phyloP scores from a whole-genome alignment of 768 basidiomycete species.

The Tricholoma furcatifolium region DNA sequence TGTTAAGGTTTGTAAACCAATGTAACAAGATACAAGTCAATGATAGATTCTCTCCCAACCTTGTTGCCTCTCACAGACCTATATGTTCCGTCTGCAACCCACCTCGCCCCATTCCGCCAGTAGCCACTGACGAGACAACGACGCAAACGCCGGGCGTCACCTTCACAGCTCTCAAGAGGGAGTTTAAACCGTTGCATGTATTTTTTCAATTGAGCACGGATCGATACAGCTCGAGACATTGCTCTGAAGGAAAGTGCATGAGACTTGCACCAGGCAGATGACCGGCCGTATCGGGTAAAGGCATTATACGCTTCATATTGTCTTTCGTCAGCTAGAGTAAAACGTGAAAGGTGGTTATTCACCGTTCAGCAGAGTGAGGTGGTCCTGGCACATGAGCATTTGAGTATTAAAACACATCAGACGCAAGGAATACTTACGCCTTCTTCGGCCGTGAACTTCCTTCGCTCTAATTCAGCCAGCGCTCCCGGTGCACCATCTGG shows the following conservation, averaged over 20 bases:
- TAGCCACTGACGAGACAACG: constrained; percentile 91
- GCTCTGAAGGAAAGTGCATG: constrained; percentile 94
- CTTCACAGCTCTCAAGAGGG: constrained; percentile 83
- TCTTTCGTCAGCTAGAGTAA: constrained; percentile 1
- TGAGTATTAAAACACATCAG: not conserved
- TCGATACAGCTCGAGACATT: constrained; percentile 90
- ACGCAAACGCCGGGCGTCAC: constrained; percentile 80
- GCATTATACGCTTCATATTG: constrained; percentile 79
- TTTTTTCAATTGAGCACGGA: constrained; percentile 92
- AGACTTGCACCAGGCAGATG: constrained; percentile 89
- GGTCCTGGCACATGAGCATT: constrained; percentile 61
- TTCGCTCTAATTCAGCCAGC: constrained; percentile 84
- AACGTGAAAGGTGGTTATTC: constrained; percentile 7
- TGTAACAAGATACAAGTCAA: not conserved
- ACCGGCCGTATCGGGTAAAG: constrained; percentile 78
- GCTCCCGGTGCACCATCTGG: constrained; percentile 85
- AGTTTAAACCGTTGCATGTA: constrained; percentile 91
- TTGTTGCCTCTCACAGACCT: constrained; percentile 82
- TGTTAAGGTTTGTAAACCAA: constrained; percentile 27
- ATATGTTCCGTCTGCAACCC: constrained; percentile 93
- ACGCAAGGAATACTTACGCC: constrained; percentile 55
- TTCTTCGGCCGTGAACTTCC: constrained; percentile 98
- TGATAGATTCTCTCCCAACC: constrained; percentile 39
- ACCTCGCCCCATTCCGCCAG: constrained; percentile 90
- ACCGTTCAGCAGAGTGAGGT: constrained; percentile 93